Base-by-base conservation (phyloP, 2,329 filamentous ascomycete species). In the Orbilia blumenaviensis region DNA sequence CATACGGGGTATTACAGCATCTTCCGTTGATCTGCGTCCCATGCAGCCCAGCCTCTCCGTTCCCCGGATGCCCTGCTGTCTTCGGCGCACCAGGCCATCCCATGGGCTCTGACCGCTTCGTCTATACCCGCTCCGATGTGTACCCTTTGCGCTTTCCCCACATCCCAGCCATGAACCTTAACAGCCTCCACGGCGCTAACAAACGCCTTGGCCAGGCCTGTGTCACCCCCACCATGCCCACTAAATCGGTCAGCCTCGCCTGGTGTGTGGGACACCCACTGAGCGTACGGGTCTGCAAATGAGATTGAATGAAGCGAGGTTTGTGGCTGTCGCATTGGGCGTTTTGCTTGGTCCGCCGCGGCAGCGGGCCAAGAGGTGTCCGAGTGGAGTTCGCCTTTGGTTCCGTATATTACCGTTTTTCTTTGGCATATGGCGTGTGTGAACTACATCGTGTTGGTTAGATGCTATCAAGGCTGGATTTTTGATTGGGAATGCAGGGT, bases 41-140 rank as follows among this genome's bases (percentile, higher is more conserved):
- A 77, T 27, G 34, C 27, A 7, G 60, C 23, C 73, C 73, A 77
- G 44, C 36, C 60, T 25, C 63, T 71, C 23, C 42, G 50, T 25
- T 52, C 54, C 6, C 73, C 66, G 12, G 60, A 52, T 27, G 36
- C 42, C 34, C 73, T 50, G 16, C 73, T 77, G 80, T 96, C 91
- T 83, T 98, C 95, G 0, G 94, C 95, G 23, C 93, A 94, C 85
- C 97, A 99, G 0, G 97, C 94, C 83, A 95, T 88, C 1, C 92
- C 94, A 84, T 98, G 95, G 81, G 93, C 96, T 56, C 91, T 87
- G n/a, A 98, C 87, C 0, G 91, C 89, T 81, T 98, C 95, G 68
- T 97, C 92, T 6, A 97, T 84, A 14, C 79, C 80, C 32, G 75
- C 72, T 23, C 93, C 93, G 25, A 98, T 85, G 81, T 90, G 89